Evolutionary conservation across 1,284 basidiomycete genomes (phyloP), one percentile per base, ranked within the genome.

Genomic region (Ceratobasidium sp.): DNA sequence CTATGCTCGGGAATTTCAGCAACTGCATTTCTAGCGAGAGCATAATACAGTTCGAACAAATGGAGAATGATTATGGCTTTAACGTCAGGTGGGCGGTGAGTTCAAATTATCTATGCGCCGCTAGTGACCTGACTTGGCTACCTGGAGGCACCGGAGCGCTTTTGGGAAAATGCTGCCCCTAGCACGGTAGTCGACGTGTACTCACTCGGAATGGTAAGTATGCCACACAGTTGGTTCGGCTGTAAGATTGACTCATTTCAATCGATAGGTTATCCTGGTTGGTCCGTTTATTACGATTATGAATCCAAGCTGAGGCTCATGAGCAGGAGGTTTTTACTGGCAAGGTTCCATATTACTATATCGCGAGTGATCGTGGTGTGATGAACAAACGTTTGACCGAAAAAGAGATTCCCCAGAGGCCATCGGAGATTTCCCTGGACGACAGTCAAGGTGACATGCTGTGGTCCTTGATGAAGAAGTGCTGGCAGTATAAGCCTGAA

Each of bases 201-300:
- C 46, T 39, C 70, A 4, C 70, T 72, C 6, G 70, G 70, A 33
- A 72, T 72, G 70, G 70, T 46, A 49, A 67, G 64, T n/a, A 15
- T 15, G 12, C 4, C 23, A 9, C 23, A 5, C 15, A 12, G 23
- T 3, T 26, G 3, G 7, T 7, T 49, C 40, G 18, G 3, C 1
- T 49, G 26, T 12, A 10, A 33, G 3, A 49, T 12, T 4, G 5
- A 67, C 23, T 15, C 23, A n/a, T 42, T 18, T 26, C 5, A 23
- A 28, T 28, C 9, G 7, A 67, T 18, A 70, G 68, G 55, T 51
- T 26, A 56, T 70, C 10, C 46, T 70, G 15, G 68, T 70, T 9
- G 33, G 67, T 18, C 2, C 12, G n/a, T 18, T 51, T 68, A 15
- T 33, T 6, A 23, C 7, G 4, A 1, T 28, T 15, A 20, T 4